phyloP scores from a whole-genome alignment of 306 rosid species.

The Lathyrus tuberosus region DNA sequence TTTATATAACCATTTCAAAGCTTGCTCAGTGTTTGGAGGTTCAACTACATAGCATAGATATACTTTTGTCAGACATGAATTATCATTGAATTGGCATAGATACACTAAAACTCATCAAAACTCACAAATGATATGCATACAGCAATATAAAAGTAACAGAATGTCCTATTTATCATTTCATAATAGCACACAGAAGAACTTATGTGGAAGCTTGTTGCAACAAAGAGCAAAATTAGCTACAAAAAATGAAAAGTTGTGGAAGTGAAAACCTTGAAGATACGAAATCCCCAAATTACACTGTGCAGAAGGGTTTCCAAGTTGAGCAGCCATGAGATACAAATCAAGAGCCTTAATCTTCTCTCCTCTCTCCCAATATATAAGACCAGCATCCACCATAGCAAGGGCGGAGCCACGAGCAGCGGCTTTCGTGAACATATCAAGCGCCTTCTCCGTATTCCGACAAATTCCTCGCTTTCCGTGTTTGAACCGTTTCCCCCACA shows the following conservation, averaged over 20 bases:
- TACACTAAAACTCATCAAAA: neutral
- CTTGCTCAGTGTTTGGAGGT: conserved; percentile 71
- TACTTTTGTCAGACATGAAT: conserved; percentile 27
- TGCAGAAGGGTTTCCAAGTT: conserved; percentile 71
- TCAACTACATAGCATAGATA: conserved; percentile 57
- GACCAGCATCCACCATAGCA: conserved; percentile 94
- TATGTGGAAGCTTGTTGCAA: neutral
- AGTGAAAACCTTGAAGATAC: conserved; percentile 67
- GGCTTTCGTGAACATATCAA: conserved; percentile 67
- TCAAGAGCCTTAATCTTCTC: conserved; percentile 54
- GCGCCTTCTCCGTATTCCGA: conserved; percentile 61
- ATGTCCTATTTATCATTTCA: conserved; percentile 2
- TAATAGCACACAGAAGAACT: neutral
- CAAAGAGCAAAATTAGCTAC: neutral
- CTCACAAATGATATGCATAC: conserved; percentile 9
- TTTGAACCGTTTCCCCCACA: conserved; percentile 83
- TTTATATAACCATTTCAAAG: conserved; percentile 67
- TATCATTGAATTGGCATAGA: conserved; percentile 34
- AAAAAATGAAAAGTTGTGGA: neutral
- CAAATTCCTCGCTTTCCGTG: conserved; percentile 68
- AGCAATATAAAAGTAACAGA: conserved; percentile 7
- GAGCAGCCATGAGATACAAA: conserved; percentile 64
- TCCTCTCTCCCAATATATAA: conserved; percentile 78
- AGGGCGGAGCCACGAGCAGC: conserved; percentile 71
- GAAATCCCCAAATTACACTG: conserved; percentile 88